Evolutionary conservation across 257 asterid genomes (phyloP).

Genomic region (Nicotiana noctiflora): DNA sequence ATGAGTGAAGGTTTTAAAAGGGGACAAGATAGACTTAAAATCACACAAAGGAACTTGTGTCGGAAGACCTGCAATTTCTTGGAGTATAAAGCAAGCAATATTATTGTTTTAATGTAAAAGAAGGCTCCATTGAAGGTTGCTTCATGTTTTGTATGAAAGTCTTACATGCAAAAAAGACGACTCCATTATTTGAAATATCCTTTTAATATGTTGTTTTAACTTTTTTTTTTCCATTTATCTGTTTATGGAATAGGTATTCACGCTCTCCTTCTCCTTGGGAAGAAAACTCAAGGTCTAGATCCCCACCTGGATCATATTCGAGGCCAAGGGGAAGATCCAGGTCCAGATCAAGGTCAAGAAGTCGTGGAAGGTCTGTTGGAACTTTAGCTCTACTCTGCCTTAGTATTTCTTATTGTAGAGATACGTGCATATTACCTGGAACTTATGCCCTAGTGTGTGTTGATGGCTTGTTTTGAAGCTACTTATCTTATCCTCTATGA

Average conservation of each 20-base stretch:
- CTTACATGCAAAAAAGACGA: background rate
- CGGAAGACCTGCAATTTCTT: too few relatives aligned
- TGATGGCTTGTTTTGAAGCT: background rate
- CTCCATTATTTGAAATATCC: background rate
- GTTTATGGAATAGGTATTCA: slow-evolving; percentile 7
- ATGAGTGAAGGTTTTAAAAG: too few relatives aligned
- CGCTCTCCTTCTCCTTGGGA: slow-evolving; percentile 16
- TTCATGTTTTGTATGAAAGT: background rate
- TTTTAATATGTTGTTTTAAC: background rate
- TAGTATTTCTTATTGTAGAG: background rate
- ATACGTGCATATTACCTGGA: background rate
- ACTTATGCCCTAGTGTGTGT: background rate
- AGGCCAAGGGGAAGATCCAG: background rate
- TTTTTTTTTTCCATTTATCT: background rate
- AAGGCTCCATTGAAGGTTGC: too few relatives aligned
- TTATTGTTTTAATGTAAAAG: too few relatives aligned
- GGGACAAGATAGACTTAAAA: too few relatives aligned
- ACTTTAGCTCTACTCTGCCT: slow-evolving; percentile 1
- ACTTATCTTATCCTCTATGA: background rate
- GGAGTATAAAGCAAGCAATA: too few relatives aligned
- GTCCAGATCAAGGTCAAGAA: slow-evolving; percentile 13
- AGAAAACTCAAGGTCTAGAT: slow-evolving; percentile 24
- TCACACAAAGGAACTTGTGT: too few relatives aligned
- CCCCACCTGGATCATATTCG: slow-evolving; percentile 50
- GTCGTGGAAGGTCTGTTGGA: slow-evolving; percentile 12